phyloP scores from a whole-genome alignment of 2,329 filamentous ascomycete species.

The Arthroderma sp. region DNA sequence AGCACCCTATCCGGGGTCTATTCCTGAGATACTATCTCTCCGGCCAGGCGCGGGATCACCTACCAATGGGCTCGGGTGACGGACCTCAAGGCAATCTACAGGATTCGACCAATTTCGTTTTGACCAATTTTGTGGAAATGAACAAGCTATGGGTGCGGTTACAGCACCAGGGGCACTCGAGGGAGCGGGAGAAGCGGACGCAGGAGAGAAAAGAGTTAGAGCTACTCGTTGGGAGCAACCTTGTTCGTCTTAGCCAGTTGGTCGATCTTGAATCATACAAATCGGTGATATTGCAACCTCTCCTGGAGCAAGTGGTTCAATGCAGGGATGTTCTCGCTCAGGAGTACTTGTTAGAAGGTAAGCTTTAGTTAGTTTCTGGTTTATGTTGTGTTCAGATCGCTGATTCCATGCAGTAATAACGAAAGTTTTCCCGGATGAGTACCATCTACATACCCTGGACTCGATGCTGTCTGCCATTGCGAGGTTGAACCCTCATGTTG shows the following conservation, averaged over 20 bases:
- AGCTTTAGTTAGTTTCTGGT: constrained; percentile 3
- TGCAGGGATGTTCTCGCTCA: constrained; percentile 94
- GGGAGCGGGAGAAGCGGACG: constrained; percentile 83
- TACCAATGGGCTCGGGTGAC: constrained; percentile 71
- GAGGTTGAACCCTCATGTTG: constrained; percentile 86
- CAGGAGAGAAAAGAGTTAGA: constrained; percentile 93
- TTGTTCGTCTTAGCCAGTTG: constrained; percentile 86
- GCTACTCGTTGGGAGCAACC: constrained; percentile 87
- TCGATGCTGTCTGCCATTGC: constrained; percentile 89
- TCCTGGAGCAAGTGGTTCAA: constrained; percentile 94
- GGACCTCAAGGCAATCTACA: constrained; percentile 91
- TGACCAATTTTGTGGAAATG: constrained; percentile 99
- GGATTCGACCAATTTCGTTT: constrained; percentile 93
- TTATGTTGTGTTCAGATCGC: constrained; percentile 5
- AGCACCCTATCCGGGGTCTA: constrained; percentile 88
- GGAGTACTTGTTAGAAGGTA: constrained; percentile 83
- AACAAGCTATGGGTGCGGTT: constrained; percentile 98
- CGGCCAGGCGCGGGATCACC: constrained; percentile 79
- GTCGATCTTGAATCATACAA: constrained; percentile 94
- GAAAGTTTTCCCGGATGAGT: constrained; percentile 97
- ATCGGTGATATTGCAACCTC: constrained; percentile 70
- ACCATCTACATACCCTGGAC: constrained; percentile 91
- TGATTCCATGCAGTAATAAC: constrained; percentile 60
- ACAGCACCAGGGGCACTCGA: constrained; percentile 93
- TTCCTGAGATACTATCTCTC: constrained; percentile 95